A percentile compares a stretch with the other conserved stretches of the same genome.
phyloP scores from a whole-genome alignment of 2,329 filamentous ascomycete species.

The Aspergillus fumigatiaffinis region DNA sequence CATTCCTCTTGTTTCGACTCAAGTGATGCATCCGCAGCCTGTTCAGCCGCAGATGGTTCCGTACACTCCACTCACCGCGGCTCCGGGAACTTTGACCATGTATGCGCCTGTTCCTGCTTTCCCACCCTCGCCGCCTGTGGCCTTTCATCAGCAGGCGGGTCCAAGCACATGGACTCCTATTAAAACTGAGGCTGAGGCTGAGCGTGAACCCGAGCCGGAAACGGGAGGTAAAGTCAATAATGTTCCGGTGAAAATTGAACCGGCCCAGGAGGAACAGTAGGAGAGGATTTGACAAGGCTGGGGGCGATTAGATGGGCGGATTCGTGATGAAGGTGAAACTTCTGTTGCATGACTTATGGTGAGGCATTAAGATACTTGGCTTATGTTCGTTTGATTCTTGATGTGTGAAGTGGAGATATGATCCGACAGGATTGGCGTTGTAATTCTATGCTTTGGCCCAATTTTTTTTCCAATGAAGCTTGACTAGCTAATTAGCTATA shows the following conservation, averaged over 20 bases:
- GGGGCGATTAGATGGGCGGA: background rate
- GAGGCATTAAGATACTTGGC: background rate
- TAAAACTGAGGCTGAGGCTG: background rate
- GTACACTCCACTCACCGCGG: constrained; percentile 11
- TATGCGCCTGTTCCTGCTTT: constrained; percentile 8
- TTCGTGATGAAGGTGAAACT: background rate
- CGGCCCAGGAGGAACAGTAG: background rate
- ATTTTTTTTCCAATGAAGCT: too few relatives aligned
- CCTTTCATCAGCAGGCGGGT: background rate
- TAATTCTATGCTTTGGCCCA: background rate
- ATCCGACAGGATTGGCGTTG: background rate
- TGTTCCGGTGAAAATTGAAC: constrained; percentile 21
- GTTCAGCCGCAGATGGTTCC: constrained; percentile 4
- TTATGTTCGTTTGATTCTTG: background rate
- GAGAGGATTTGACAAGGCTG: background rate
- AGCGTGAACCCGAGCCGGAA: constrained; percentile 15
- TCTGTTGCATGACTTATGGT: background rate
- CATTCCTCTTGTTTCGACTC: constrained; percentile 7
- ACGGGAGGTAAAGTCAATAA: constrained; percentile 11
- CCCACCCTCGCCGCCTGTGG: background rate
- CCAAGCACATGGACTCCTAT: background rate
- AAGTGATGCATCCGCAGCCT: constrained; percentile 5
- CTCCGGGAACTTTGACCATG: constrained; percentile 16
- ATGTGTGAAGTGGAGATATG: background rate
- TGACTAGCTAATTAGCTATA: background rate